Evolutionary conservation across 192 early-diverging fungal genomes (phyloP).

Genomic region (Gigaspora rosea): DNA sequence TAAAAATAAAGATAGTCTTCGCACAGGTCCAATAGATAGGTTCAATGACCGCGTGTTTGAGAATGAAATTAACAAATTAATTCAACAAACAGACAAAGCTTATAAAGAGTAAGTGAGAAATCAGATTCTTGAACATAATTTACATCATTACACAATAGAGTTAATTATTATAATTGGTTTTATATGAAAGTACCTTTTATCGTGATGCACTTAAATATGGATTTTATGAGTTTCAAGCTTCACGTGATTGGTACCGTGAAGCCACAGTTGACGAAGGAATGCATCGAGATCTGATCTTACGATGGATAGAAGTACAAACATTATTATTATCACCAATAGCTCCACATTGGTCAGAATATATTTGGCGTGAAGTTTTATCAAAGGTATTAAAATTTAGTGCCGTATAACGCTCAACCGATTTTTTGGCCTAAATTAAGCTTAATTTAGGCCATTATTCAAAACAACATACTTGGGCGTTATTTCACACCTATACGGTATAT

Average conservation of each 20-base stretch:
- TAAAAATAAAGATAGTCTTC: constrained; percentile 46
- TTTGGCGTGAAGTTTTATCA: constrained; percentile 80
- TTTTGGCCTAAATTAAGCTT: too few species aligned
- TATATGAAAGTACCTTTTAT: constrained; percentile 65
- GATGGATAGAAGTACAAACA: constrained; percentile 84
- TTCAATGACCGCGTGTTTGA: constrained; percentile 93
- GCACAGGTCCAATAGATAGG: constrained; percentile 52
- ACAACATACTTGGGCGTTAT: too few species aligned
- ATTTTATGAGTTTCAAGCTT: constrained; percentile 86
- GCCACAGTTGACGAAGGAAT: constrained; percentile 70
- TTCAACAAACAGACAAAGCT: constrained; percentile 64
- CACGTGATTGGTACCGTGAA: constrained; percentile 90
- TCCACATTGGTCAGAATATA: constrained; percentile 92
- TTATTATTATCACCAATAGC: constrained; percentile 85
- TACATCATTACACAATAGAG: too few species aligned
- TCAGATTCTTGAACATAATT: not conserved
- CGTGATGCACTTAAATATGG: constrained; percentile 90
- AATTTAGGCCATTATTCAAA: too few species aligned
- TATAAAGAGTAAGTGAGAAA: constrained; percentile 55
- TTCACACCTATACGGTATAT: too few species aligned
- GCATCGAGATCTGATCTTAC: constrained; percentile 81
- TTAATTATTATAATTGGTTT: not conserved
- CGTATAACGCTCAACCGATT: too few species aligned
- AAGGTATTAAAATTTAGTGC: constrained; percentile 47
- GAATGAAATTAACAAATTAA: constrained; percentile 81